Conservation (phyloP, 805 yeast species). For the Saturnispora zaruensis region DNA sequence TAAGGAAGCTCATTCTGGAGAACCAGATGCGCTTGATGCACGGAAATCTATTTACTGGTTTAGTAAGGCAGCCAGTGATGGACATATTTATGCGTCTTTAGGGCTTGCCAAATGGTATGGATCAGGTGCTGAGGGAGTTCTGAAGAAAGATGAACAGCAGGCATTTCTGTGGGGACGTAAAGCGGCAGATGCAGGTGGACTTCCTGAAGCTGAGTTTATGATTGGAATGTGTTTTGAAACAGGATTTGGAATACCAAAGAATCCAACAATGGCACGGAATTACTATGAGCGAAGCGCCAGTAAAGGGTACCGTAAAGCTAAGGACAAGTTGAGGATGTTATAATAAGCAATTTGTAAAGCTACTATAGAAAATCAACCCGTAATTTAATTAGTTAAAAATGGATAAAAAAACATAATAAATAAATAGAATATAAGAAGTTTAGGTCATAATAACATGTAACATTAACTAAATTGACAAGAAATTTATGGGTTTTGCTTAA, state of each 20-base stretch:
- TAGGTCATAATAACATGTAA: neutral
- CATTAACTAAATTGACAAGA: neutral
- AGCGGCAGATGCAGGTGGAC: conserved; percentile 49
- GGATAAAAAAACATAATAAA: neutral
- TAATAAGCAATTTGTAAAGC: neutral
- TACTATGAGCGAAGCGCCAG: conserved; percentile 56
- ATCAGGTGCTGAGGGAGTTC: conserved; percentile 47
- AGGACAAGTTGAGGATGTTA: conserved; percentile 27
- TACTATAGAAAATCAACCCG: neutral
- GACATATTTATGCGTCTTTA: conserved; percentile 60
- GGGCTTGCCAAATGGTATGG: conserved; percentile 73
- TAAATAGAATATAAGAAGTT: conserved; percentile 5
- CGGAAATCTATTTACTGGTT: conserved; percentile 66
- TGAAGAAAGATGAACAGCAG: conserved; percentile 50
- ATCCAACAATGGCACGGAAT: conserved; percentile 35
- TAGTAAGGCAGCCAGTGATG: conserved; percentile 53
- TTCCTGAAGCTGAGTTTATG: conserved; percentile 58
- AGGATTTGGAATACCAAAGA: conserved; percentile 48
- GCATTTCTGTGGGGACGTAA: conserved; percentile 60
- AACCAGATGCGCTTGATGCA: conserved; percentile 37
- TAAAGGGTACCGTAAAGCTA: conserved; percentile 52
- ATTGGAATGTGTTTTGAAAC: conserved; percentile 59
- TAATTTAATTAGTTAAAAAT: neutral
- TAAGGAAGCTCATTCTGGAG: conserved; percentile 20
- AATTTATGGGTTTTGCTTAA: conserved; percentile 55